Evolutionary conservation across 441 rosid species (phyloP), one percentile per base, ranked within the genome.

Genomic region (Macaranga tanarius): DNA sequence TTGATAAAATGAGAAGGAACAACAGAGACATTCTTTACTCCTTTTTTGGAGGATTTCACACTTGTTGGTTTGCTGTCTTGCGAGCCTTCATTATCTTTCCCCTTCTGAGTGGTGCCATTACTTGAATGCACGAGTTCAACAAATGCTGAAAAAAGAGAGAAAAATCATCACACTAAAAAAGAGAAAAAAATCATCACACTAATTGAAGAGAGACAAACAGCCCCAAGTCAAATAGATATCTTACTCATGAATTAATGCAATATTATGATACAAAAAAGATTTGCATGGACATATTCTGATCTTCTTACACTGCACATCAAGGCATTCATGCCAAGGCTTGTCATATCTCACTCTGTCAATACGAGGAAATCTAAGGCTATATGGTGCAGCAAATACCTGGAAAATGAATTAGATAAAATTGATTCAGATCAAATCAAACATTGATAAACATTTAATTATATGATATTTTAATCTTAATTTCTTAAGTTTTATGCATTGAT

Each of bases 301-400:
- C 60, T 69, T 73, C 90, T 86, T 86, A 95, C 99, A 86, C 73
- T 90, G 97, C 78, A 93, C 92, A 77, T 93, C 97, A 31, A 93
- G 96, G 80, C 98, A 95, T 69, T 93, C 99, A 74, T 95, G 87
- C 99, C 99, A 93, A 63, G 96, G 94, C 79, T 95, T 95, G 85
- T 95, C 99, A 84, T 89, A 93, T 87, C 92, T 84, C 76, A 95
- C 98, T 84, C 89, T 81, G 75, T 95, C 97, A 82, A 95, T 91
- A 51, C 99, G 98, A 65, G 98, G 99, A 82, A 95, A 95, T 79
- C 99, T 90, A 81, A 95, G 84, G 86, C 96, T 82, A 82, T 91
- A 95, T 55, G 99, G 98, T 71, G 98, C 97, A 77, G 95, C 90
- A 89, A 95, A 95, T 42, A 90, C 99, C 99, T 95, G 75, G 58